These are phyloP conservation scores for Plasmodium billcollinsi DNA, from an alignment of 169 alveolate genomes.

Conservation along the genomic window DNA sequence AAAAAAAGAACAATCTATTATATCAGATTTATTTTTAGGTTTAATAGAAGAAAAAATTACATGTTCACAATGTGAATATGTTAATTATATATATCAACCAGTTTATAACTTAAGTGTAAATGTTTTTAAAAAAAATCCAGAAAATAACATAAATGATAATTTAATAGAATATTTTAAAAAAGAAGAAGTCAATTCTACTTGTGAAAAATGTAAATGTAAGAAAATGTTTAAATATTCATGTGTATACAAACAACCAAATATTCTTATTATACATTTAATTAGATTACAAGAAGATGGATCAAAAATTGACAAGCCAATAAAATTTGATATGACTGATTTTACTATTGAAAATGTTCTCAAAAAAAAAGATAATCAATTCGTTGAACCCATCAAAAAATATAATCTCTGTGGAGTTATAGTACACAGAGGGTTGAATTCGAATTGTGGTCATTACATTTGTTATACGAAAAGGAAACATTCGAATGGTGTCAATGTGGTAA, in stretches of 20 bases:
- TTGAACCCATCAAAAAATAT: conserved; percentile 51
- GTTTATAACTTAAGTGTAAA: conserved; percentile 66
- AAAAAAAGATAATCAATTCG: conserved; percentile 21
- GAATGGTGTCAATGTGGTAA: conserved; percentile 59
- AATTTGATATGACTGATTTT: conserved; percentile 40
- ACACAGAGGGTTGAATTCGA: conserved; percentile 51
- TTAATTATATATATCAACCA: conserved; percentile 59
- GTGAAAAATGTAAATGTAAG: conserved; percentile 70
- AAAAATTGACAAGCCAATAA: conserved; percentile 59
- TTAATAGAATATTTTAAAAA: conserved; percentile 61
- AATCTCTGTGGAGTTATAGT: conserved; percentile 57
- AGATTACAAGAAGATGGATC: conserved; percentile 61
- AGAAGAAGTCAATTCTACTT: conserved; percentile 73
- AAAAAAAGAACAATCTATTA: conserved; percentile 59
- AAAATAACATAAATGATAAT: conserved; percentile 71
- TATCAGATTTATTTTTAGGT: conserved; percentile 65
- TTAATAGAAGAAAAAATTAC: conserved; percentile 74
- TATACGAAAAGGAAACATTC: conserved; percentile 64
- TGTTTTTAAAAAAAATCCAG: conserved; percentile 69
- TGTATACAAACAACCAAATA: conserved; percentile 62
- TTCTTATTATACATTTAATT: conserved; percentile 56
- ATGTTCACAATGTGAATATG: conserved; percentile 64
- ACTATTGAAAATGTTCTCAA: conserved; percentile 47
- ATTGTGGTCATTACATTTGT: conserved; percentile 66
- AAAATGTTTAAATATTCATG: conserved; percentile 54